Percentiles rank a stretch among this genome's conserved stretches.
Evolutionary conservation across 1,139 yeast genomes (phyloP).

Genomic region (Blastobotrys malaysiensis): DNA sequence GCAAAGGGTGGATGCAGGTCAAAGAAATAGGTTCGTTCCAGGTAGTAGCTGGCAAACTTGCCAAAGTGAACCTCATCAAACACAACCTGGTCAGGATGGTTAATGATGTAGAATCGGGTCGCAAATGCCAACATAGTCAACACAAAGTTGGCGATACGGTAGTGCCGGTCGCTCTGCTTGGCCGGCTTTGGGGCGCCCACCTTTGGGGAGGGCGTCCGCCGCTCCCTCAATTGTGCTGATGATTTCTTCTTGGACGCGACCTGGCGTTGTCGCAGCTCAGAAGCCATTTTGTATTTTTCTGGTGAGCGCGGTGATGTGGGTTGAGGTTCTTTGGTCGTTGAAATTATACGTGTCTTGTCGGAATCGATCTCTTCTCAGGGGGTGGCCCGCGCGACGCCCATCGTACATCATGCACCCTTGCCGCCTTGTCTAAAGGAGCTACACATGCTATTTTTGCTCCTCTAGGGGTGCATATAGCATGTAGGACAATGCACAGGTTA

Average conservation of each 20-base stretch:
- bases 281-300: background rate
- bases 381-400: background rate
- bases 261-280: conserved; percentile 12
- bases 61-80: conserved; percentile 99
- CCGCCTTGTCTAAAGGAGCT: background rate
- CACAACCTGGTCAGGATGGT: conserved; percentile 80
- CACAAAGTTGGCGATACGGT: conserved; percentile 20
- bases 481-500: background rate
- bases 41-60: conserved; percentile 41
- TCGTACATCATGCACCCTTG: background rate
- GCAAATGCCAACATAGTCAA: conserved; percentile 63
- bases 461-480: background rate
- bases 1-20: conserved; percentile 99
- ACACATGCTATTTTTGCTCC: background rate
- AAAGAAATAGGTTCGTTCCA: conserved; percentile 44
- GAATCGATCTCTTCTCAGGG: background rate
- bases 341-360: background rate
- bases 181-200: background rate
- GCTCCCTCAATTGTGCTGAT: conserved; percentile 4
- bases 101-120: conserved; percentile 65
- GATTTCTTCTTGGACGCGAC: conserved; percentile 10
- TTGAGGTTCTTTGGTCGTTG: background rate
- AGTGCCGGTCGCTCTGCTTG: background rate
- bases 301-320: background rate
- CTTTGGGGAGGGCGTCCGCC: conserved; percentile 6